Evolutionary conservation across 2,329 filamentous ascomycete species (phyloP).

Genomic region (Trichoderma sp.): DNA sequence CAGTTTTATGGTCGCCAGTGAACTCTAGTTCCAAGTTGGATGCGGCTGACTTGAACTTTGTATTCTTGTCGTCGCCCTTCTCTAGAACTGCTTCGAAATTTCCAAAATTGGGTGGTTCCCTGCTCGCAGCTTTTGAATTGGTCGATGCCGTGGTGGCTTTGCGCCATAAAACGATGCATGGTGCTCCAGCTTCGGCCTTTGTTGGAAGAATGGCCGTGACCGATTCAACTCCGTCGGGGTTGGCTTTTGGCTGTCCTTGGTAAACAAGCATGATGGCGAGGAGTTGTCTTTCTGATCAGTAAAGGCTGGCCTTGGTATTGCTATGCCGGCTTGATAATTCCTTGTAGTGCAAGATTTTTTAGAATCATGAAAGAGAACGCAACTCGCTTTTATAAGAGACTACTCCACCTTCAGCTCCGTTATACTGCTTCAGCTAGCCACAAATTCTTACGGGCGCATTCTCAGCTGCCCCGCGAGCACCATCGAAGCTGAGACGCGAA

Average conservation of each 20-base stretch:
- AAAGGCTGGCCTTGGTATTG: too few relatives aligned
- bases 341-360: too few relatives aligned
- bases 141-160: not conserved
- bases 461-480: not conserved
- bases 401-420: not conserved
- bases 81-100: not conserved
- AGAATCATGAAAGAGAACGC: not conserved
- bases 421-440: not conserved
- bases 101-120: not conserved
- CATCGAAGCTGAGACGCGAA: not conserved
- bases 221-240: not conserved
- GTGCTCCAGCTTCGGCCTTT: not conserved
- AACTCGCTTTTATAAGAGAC: not conserved
- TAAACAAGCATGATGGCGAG: not conserved
- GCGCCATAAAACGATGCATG: not conserved
- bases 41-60: not conserved
- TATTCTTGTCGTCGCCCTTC: not conserved
- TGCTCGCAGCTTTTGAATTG: not conserved
- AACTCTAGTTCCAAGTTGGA: not conserved
- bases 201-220: not conserved
- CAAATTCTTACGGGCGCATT: not conserved
- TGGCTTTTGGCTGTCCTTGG: not conserved
- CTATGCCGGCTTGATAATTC: too few relatives aligned
- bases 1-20: not conserved
- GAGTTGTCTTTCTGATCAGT: too few relatives aligned